Percentiles rank a stretch among this genome's conserved stretches.
Evolutionary conservation across 78 protist species (phyloP).

Genomic region (Dictyostelium capitatum): DNA sequence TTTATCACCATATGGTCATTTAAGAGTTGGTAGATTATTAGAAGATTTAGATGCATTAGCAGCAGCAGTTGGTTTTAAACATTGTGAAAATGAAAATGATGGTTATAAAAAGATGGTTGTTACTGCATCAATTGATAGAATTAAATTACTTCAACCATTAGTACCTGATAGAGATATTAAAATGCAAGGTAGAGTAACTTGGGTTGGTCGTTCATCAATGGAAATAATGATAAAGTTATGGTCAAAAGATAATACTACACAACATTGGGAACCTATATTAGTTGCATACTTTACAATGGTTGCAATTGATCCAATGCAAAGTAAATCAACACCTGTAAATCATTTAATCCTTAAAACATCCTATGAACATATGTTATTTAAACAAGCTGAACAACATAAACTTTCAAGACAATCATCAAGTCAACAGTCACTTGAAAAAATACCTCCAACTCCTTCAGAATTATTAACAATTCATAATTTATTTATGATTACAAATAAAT

Average conservation of each 20-base stretch:
- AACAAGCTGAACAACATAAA: slow-evolving; percentile 50
- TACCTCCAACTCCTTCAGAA: slow-evolving; percentile 57
- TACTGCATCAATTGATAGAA: slow-evolving; percentile 75
- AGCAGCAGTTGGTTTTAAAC: slow-evolving; percentile 61
- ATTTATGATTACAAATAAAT: slow-evolving; percentile 29
- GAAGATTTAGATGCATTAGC: slow-evolving; percentile 85
- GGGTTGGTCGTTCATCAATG: slow-evolving; percentile 82
- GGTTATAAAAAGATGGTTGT: slow-evolving; percentile 50
- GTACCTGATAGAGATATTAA: slow-evolving; percentile 69
- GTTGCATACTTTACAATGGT: slow-evolving; percentile 84
- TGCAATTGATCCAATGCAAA: slow-evolving; percentile 58
- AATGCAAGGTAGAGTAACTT: slow-evolving; percentile 68
- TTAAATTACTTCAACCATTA: slow-evolving; percentile 62
- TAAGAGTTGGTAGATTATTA: slow-evolving; percentile 75
- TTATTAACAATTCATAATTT: slow-evolving; percentile 62
- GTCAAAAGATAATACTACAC: slow-evolving; percentile 25
- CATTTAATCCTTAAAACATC: not conserved
- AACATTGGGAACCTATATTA: slow-evolving; percentile 50
- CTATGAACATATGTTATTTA: slow-evolving; percentile 29
- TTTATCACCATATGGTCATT: slow-evolving; percentile 64
- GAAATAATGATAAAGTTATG: slow-evolving; percentile 63
- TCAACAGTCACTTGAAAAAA: slow-evolving; percentile 29
- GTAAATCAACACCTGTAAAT: slow-evolving; percentile 32
- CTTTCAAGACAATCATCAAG: not conserved
- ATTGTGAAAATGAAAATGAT: slow-evolving; percentile 66